Base-by-base conservation (phyloP, 2,329 filamentous ascomycete genomes). In the Dactylellina drechsleri region DNA sequence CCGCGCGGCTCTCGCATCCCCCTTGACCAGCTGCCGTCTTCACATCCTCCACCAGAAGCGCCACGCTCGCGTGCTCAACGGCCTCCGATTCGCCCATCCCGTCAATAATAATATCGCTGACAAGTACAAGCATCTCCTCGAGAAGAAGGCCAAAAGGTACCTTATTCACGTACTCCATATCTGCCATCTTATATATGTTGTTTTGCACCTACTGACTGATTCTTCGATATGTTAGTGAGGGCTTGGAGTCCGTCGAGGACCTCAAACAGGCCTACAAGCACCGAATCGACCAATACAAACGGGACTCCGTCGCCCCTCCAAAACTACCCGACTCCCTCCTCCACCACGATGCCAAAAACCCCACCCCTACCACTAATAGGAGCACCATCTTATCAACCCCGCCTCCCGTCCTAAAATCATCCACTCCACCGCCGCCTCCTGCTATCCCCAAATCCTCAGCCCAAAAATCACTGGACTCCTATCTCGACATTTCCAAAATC, bases 51-150 rank as follows among this genome's bases (percentile, higher is more conserved):
- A 81, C 64, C 94, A 97, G 82, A 88, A 90, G 66, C 89, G 93
- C 81, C 96, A 92, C 91, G 94, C 94, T 1, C 92, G 92, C 80
- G 93, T 97, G 31, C 92, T 96, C 82, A 92, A 97, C 82, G 89
- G 31, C 31, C 31, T 96, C 56, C 92, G 93, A 77, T 96, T 94
- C 85, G 87, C 97, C 53, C 91, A 91, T 76, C 92, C 15, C 91
- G 93, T 76, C 87, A 88, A 70, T 84, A 88, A 68, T 86, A 86
- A 87, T 70, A 85, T 97, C 45, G 81, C 92, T 77, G 92, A 96
- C 77, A 96, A 92, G 82, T 99, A 99, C 84, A 88, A 88, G 79
- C 87, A 90, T 68, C 97, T 97, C 84, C 89, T 99, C 77, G 87
- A 91, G 78, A 84, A 86, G 77, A 97, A 96, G 83, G 94, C 92